phyloP scores from a whole-genome alignment of 177 flowering plant species.

The Telopea speciosissima region DNA sequence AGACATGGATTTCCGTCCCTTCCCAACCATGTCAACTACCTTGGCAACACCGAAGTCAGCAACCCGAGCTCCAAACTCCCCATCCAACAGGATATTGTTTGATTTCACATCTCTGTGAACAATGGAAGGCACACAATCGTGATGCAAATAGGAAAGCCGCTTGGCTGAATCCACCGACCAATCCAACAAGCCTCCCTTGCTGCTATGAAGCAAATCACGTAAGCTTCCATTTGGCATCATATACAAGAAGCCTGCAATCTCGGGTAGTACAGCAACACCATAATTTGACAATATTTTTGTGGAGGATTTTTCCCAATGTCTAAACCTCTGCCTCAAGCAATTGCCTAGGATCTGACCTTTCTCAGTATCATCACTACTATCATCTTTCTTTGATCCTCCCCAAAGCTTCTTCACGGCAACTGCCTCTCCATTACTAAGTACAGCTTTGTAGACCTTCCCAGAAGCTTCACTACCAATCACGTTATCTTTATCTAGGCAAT shows the following conservation, averaged over 20 bases:
- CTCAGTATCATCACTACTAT: too few species aligned
- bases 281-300: conserved; percentile 71
- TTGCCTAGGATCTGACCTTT: too few species aligned
- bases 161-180: conserved; percentile 84
- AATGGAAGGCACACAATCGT: conserved; percentile 77
- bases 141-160: conserved; percentile 84
- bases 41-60: conserved; percentile 95
- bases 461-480: conserved; percentile 83
- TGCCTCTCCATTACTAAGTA: conserved; percentile 56
- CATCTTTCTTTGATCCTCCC: conserved; percentile 26
- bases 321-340: conserved; percentile 69
- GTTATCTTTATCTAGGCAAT: conserved; percentile 62
- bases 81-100: conserved; percentile 57
- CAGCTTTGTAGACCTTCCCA: conserved; percentile 79
- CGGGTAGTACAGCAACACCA: conserved; percentile 59
- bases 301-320: conserved; percentile 72
- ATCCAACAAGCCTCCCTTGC: conserved; percentile 45
- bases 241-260: conserved; percentile 62
- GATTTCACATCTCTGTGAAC: conserved; percentile 86
- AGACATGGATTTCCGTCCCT: conserved; percentile 59
- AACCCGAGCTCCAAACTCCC: conserved; percentile 59
- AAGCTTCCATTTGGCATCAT: conserved; percentile 94
- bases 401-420: conserved; percentile 85
- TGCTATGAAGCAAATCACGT: conserved; percentile 60
- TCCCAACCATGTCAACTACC: conserved; percentile 29